These are phyloP conservation scores for Bremia lactucae DNA, from an alignment of 352 stramenopile genomes.

Conservation along the genomic window DNA sequence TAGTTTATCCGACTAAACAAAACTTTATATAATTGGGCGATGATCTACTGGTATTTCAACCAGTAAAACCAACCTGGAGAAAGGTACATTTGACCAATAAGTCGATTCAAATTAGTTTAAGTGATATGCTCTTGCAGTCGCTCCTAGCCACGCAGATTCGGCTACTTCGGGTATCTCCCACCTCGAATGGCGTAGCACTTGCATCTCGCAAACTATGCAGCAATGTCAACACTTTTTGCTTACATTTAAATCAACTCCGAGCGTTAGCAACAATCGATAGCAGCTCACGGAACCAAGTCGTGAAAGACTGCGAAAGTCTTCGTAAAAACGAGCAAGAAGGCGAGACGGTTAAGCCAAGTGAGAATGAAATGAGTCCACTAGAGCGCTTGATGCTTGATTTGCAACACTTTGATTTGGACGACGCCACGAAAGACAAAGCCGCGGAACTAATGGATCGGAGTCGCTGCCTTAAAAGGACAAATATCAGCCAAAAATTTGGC, in stretches of 20 bases:
- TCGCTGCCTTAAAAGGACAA: neutral
- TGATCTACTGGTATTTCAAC: constrained; percentile 6
- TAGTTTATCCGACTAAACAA: neutral
- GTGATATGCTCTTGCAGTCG: constrained; percentile 17
- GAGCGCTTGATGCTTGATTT: constrained; percentile 59
- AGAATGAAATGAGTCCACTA: constrained; percentile 41
- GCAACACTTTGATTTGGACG: constrained; percentile 33
- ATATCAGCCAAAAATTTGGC: neutral
- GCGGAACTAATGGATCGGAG: constrained; percentile 2
- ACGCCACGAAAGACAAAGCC: constrained; percentile 8
- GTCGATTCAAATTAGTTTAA: no score
- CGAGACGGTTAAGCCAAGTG: neutral
- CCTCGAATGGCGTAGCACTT: neutral
- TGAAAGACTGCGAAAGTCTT: no score
- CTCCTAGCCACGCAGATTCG: constrained; percentile 4
- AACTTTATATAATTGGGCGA: constrained; percentile 2
- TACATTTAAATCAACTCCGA: neutral
- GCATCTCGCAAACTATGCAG: neutral
- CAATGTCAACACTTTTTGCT: neutral
- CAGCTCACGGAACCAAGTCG: no score
- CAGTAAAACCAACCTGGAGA: no score
- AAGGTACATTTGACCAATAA: no score
- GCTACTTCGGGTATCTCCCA: constrained; percentile 1
- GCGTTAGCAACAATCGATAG: no score
- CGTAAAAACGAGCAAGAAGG: constrained; percentile 11